Evolutionary conservation across 139 green algal genomes (phyloP), one percentile per base, ranked within the genome.

Genomic region (Zygnema cylindricum): DNA sequence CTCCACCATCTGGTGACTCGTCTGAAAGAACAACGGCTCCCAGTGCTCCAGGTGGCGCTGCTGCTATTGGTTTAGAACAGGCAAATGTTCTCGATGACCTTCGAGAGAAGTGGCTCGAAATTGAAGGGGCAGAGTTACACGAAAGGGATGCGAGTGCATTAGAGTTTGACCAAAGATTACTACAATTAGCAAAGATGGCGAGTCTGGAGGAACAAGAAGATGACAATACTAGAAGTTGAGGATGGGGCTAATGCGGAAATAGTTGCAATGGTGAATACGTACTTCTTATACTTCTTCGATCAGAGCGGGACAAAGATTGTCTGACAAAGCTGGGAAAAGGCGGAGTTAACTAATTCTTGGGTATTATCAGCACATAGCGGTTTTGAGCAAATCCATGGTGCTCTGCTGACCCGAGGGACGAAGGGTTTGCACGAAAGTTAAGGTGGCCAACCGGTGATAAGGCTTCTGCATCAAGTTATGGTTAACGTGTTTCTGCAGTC

Each of bases 61-160:
- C 76, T 43, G 25, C n/a, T 33, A 38, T 2, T 33, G 76, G 32
- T 39, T 54, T 38, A n/a, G 85, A 86, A 32, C 30, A 38, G 25
- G 75, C 83, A 11, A 91, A 91, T 35, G 79, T 91, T 21, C 38
- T 91, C 43, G 86, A 91, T 25, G 86, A 91, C 49, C 81, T 91
- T 41, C 38, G 86, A 23, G 86, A 91, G 86, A 91, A 91, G 86
- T 91, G 86, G 86, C 43, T 91, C 16, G 86, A 91, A 43, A 69
- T 91, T 16, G 86, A 91, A 23, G 86, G 86, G 22, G 86, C 63
- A n/a, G 86, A 91, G 81, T 39, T 87, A 32, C 77, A 91, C 77
- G 86, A 90, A 54, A 35, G 86, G 33, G 86, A 91, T 38, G 69
- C 30, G 36, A 89, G 63, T 38, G 86, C 86, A 23, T 81, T 81